Percentiles rank a stretch among this genome's conserved stretches.
Evolutionary conservation across 148 eudicot genomes (phyloP).

Genomic region (Nyssa sinensis): DNA sequence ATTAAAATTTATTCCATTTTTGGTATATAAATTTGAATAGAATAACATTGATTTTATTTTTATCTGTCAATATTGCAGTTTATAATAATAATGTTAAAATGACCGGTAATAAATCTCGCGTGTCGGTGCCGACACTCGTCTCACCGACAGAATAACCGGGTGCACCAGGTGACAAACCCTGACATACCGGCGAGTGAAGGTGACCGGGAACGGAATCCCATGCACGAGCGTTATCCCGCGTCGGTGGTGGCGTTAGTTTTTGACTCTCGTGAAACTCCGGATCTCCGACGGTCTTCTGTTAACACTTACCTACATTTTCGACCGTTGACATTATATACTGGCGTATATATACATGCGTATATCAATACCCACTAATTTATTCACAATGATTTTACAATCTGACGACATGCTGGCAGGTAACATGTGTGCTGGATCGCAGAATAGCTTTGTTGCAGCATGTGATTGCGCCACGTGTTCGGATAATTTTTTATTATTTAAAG

Average conservation of each 20-base stretch:
- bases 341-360: neutral
- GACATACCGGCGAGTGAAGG: conserved; percentile 20
- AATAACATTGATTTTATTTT: no score
- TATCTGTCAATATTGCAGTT: no score
- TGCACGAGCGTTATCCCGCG: neutral
- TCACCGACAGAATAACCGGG: conserved; percentile 27
- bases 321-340: neutral
- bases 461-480: no score
- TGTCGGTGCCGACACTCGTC: conserved; percentile 33
- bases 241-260: conserved; percentile 6
- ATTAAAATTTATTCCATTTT: no score
- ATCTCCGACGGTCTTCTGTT: no score
- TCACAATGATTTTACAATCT: neutral
- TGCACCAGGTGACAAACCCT: conserved; percentile 18
- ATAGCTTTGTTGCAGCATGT: no score
- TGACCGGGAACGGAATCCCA: neutral
- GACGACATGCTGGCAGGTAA: neutral
- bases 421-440: no score
- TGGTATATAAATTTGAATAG: no score
- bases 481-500: no score
- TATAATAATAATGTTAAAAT: neutral
- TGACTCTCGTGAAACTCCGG: neutral
- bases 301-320: no score
- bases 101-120: conserved; percentile 18
- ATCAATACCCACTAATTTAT: neutral